These are phyloP conservation scores for Xylaria castorea DNA, from an alignment of 495 filamentous ascomycete species.

Conservation along the genomic window DNA sequence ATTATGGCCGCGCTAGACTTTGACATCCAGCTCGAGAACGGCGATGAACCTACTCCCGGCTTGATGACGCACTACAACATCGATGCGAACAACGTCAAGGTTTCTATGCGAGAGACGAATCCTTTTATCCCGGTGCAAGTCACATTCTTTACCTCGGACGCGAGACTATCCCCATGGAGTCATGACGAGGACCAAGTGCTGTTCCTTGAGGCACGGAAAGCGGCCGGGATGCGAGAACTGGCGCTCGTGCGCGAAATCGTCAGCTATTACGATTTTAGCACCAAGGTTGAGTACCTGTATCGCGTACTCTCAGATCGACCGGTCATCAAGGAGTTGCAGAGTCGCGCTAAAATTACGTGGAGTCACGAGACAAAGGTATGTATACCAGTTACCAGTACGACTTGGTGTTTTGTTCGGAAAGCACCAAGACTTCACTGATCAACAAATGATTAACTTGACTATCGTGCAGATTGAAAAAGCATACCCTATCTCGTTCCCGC, in stretches of 20 bases:
- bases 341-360: constrained; percentile 33
- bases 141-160: constrained; percentile 33
- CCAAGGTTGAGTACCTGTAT: constrained; percentile 33
- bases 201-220: constrained; percentile 29
- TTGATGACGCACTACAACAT: constrained; percentile 11
- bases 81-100: not conserved
- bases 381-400: not conserved
- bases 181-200: constrained; percentile 31
- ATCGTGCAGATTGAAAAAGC: constrained; percentile 35
- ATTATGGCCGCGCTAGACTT: constrained; percentile 32
- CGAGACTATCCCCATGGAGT: constrained; percentile 9
- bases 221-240: constrained; percentile 31
- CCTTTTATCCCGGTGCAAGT: constrained; percentile 30
- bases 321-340: constrained; percentile 18
- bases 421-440: not conserved
- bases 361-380: constrained; percentile 32
- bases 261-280: not conserved
- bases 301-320: constrained; percentile 32
- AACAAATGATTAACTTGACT: not conserved
- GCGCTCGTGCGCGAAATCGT: constrained; percentile 32
- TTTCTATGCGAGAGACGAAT: not conserved
- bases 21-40: constrained; percentile 22
- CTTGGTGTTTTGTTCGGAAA: not conserved
- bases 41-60: constrained; percentile 17
- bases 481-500: constrained; percentile 31